Conservation (phyloP, 2,329 filamentous ascomycete genomes). For the Chaetomium sp. region DNA sequence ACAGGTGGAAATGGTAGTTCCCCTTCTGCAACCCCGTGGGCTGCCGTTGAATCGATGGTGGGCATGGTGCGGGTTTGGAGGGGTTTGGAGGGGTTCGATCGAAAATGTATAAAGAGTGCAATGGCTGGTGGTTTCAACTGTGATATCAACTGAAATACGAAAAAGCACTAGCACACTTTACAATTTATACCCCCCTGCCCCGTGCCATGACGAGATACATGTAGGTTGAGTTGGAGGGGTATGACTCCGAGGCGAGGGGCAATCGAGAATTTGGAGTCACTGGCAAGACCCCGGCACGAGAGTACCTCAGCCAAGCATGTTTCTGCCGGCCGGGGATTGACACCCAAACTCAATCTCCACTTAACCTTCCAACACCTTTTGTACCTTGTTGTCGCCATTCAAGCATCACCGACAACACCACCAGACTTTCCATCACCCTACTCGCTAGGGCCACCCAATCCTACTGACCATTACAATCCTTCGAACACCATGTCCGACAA, state of each 20-base stretch:
- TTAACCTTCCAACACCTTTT: slow-evolving; percentile 25
- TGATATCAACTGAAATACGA: neutral
- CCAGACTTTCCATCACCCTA: neutral
- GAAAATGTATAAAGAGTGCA: neutral
- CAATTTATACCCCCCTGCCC: neutral
- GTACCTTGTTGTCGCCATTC: neutral
- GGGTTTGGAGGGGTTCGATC: neutral
- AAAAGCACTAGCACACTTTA: neutral
- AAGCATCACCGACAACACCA: neutral
- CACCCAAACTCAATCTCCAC: slow-evolving; percentile 12
- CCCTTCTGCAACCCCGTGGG: slow-evolving; percentile 28
- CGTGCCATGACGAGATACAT: too few relatives aligned
- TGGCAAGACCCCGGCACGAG: too few relatives aligned
- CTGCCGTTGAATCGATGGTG: slow-evolving; percentile 34
- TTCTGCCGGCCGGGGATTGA: too few relatives aligned
- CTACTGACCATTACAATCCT: neutral
- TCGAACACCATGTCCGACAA: slow-evolving; percentile 80
- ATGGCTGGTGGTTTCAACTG: neutral
- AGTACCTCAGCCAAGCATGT: too few relatives aligned
- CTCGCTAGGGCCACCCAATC: neutral
- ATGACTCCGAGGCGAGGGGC: slow-evolving; percentile 1
- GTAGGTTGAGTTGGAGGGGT: too few relatives aligned
- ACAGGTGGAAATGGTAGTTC: slow-evolving; percentile 76
- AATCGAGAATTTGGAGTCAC: slow-evolving; percentile 23
- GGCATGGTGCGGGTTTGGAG: slow-evolving; percentile 37